These are phyloP conservation scores for Colletotrichum magnum DNA, from an alignment of 2,329 filamentous ascomycete species.

Conservation along the genomic window DNA sequence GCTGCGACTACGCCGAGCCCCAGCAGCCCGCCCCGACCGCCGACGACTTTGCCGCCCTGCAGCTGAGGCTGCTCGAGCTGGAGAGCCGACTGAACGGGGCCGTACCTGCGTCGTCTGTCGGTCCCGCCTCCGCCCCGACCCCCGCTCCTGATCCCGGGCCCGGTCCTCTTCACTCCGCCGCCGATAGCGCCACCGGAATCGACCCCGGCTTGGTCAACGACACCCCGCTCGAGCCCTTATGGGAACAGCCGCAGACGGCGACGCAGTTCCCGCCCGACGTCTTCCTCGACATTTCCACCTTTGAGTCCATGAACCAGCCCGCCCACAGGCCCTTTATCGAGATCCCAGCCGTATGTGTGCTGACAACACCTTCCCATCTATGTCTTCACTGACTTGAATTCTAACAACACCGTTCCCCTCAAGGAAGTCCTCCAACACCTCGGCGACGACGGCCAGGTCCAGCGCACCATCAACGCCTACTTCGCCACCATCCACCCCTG, in stretches of 20 bases:
- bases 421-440: slow-evolving; percentile 58
- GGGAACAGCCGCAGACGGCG: slow-evolving; percentile 7
- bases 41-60: slow-evolving; percentile 56
- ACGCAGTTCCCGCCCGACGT: slow-evolving; percentile 56
- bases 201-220: slow-evolving; percentile 7
- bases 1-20: slow-evolving; percentile 58
- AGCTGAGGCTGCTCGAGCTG: slow-evolving; percentile 54
- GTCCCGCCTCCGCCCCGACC: neutral
- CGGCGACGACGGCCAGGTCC: slow-evolving; percentile 53
- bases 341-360: slow-evolving; percentile 53
- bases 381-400: neutral
- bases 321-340: slow-evolving; percentile 55
- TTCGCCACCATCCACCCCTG: slow-evolving; percentile 61
- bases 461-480: slow-evolving; percentile 56
- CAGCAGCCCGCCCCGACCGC: slow-evolving; percentile 51
- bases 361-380: neutral
- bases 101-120: neutral
- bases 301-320: slow-evolving; percentile 52
- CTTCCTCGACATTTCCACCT: slow-evolving; percentile 59
- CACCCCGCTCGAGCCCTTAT: slow-evolving; percentile 15
- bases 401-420: neutral
- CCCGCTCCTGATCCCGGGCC: neutral
- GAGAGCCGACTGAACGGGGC: slow-evolving; percentile 51
- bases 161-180: neutral
- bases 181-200: neutral